A percentile compares a stretch with the other conserved stretches of the same genome.
These are phyloP conservation scores for Malassezia pachydermatis DNA, from an alignment of 1,284 basidiomycete genomes.

Conservation along the genomic window DNA sequence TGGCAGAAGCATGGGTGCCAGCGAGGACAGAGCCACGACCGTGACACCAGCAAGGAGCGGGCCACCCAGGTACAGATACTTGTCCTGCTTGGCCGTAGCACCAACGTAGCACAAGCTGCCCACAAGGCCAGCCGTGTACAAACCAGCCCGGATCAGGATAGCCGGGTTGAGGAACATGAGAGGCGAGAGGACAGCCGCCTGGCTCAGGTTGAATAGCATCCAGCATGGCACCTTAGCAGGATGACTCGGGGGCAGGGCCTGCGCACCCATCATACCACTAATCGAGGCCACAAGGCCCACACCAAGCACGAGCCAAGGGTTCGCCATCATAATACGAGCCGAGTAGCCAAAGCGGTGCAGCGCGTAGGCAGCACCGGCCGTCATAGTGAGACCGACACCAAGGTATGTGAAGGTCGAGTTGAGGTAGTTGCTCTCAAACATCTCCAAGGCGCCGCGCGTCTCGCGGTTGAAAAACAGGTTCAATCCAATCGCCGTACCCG, in stretches of 20 bases:
- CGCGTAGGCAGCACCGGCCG: conserved; percentile 64
- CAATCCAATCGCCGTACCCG: conserved; percentile 38
- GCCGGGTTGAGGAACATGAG: conserved; percentile 77
- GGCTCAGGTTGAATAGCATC: conserved; percentile 67
- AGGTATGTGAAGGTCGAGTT: conserved; percentile 76
- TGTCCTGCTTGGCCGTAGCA: conserved; percentile 75
- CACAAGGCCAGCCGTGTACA: conserved; percentile 76
- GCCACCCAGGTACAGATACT: conserved; percentile 68
- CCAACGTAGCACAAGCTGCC: conserved; percentile 72
- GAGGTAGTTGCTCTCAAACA: conserved; percentile 53
- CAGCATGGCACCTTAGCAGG: conserved; percentile 48
- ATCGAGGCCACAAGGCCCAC: conserved; percentile 58
- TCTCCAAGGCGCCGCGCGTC: conserved; percentile 31
- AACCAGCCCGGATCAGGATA: conserved; percentile 72
- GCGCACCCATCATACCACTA: conserved; percentile 48
- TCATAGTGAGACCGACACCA: conserved; percentile 66
- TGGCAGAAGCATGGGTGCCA: conserved; percentile 78
- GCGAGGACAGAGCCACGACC: conserved; percentile 70
- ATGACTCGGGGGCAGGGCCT: conserved; percentile 37
- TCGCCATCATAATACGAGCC: conserved; percentile 66
- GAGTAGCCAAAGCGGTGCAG: conserved; percentile 67
- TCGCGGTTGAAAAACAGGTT: conserved; percentile 46
- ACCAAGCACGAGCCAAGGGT: conserved; percentile 78
- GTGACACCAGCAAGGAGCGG: conserved; percentile 62
- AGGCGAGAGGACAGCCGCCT: conserved; percentile 60